Evolutionary conservation across 805 yeast genomes (phyloP).

Genomic region (Scheffersomyces coipomensis): DNA sequence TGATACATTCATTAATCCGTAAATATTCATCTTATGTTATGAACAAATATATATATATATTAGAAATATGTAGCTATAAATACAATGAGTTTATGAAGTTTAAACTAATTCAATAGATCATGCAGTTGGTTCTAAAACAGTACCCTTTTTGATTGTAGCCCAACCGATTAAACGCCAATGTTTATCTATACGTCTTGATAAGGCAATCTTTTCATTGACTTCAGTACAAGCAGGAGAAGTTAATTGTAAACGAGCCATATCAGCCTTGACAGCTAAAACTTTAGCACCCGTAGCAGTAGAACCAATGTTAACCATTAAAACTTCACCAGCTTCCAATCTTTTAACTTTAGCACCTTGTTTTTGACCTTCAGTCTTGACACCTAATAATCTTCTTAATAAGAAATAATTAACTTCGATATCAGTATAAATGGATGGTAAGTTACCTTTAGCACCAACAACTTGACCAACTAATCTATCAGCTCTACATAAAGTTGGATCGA

Average conservation of each 20-base stretch:
- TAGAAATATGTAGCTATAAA: constrained; percentile 15
- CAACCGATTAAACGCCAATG: constrained; percentile 99
- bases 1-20: background rate
- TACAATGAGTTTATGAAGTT: constrained; percentile 9
- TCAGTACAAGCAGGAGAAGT: constrained; percentile 99
- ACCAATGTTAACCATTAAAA: constrained; percentile 98
- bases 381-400: constrained; percentile 91
- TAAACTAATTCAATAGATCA: background rate
- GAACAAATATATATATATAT: constrained; percentile 4
- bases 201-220: constrained; percentile 95
- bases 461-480: constrained; percentile 99
- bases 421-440: constrained; percentile 92
- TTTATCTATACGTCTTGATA: constrained; percentile 98
- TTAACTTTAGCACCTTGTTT: constrained; percentile 92
- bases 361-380: constrained; percentile 97
- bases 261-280: constrained; percentile 96
- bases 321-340: constrained; percentile 91
- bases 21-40: background rate
- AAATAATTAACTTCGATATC: constrained; percentile 97
- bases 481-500: constrained; percentile 98
- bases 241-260: constrained; percentile 96
- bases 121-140: constrained; percentile 76
- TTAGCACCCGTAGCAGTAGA: constrained; percentile 99
- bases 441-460: constrained; percentile 97
- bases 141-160: constrained; percentile 97